phyloP scores from a whole-genome alignment of 257 asterid species.

The Nicotiana benthamiana region DNA sequence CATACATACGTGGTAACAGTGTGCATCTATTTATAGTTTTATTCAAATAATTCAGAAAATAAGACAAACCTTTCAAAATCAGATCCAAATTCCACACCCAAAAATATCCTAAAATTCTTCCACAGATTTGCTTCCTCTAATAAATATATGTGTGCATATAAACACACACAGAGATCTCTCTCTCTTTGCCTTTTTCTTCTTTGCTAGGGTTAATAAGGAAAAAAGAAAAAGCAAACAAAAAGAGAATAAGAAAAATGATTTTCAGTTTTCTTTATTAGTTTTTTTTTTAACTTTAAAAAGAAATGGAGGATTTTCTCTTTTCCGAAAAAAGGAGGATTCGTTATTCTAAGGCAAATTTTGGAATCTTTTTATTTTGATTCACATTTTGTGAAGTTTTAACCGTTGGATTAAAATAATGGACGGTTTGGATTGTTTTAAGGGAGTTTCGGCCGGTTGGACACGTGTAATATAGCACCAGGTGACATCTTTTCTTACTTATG shows the following conservation, averaged over 20 bases:
- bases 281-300: not conserved
- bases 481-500: not conserved
- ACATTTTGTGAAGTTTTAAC: too few relatives aligned
- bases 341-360: not conserved
- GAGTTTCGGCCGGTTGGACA: not conserved
- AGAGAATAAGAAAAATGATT: not conserved
- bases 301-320: not conserved
- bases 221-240: not conserved
- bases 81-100: not conserved
- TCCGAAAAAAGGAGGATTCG: not conserved
- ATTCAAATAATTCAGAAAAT: not conserved
- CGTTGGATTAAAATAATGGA: not conserved
- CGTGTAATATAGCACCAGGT: not conserved
- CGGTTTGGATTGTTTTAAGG: not conserved
- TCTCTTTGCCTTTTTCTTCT: not conserved
- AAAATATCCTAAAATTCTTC: not conserved
- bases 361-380: not conserved
- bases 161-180: conserved; percentile 1
- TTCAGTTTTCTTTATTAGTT: not conserved
- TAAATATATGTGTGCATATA: not conserved
- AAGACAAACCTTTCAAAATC: conserved; percentile 2
- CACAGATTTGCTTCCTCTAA: not conserved
- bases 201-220: not conserved
- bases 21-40: not conserved
- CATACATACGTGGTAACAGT: not conserved